A percentile compares a stretch with the other conserved stretches of the same genome.
These are phyloP conservation scores for Penicillium cataractarum DNA, from an alignment of 495 filamentous ascomycete genomes.

Conservation along the genomic window DNA sequence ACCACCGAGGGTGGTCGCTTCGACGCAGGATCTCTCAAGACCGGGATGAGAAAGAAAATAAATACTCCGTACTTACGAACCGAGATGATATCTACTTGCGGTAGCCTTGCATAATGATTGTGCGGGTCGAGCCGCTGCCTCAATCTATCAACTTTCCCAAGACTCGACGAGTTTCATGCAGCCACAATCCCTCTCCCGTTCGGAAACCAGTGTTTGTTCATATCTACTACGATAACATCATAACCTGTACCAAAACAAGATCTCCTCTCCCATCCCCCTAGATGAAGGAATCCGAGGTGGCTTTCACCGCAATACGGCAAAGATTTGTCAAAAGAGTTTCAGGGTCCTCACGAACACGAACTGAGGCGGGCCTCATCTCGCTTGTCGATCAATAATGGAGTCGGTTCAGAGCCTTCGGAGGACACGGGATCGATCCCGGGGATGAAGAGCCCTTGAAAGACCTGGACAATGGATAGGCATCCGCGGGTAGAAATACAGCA, in stretches of 20 bases:
- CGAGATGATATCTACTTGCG: conserved; percentile 1
- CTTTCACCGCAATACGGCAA: not conserved
- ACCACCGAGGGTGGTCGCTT: not conserved
- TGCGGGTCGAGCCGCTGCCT: conserved; percentile 1
- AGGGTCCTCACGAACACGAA: not conserved
- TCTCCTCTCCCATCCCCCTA: not conserved
- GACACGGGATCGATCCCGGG: not conserved
- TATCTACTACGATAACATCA: conserved; percentile 8
- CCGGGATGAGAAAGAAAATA: not conserved
- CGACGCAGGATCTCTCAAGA: not conserved
- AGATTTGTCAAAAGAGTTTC: not conserved
- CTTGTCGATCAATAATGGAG: not conserved
- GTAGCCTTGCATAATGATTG: conserved; percentile 6
- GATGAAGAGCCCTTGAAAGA: too few species aligned
- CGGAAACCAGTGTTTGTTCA: not conserved
- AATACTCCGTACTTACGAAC: not conserved
- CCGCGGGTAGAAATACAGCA: not conserved
- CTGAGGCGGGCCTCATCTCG: not conserved
- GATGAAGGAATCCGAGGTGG: not conserved
- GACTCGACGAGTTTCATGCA: conserved; percentile 12
- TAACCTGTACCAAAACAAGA: not conserved
- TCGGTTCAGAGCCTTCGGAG: not conserved
- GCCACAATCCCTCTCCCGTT: conserved; percentile 8
- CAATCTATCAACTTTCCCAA: conserved; percentile 7
- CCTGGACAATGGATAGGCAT: not conserved